Evolutionary conservation across 2,329 filamentous ascomycete genomes (phyloP), one percentile per base, ranked within the genome.

Genomic region (Xylariomycetidae sp.): DNA sequence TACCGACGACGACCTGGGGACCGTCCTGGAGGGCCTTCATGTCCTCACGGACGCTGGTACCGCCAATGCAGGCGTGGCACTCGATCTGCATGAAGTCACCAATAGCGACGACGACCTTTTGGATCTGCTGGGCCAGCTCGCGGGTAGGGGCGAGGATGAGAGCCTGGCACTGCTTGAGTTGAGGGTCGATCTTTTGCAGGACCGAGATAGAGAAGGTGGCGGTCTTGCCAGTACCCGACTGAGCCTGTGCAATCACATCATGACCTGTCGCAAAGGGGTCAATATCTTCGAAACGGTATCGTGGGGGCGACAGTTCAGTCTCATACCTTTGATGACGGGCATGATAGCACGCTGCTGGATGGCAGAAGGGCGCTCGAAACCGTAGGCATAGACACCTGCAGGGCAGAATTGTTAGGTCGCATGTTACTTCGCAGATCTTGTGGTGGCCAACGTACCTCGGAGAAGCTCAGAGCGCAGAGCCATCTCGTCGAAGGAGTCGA

Each of bases 341-440:
- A 96, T 94, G 70, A 98, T 98, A 57, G 92, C 92, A 63, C 93
- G 90, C 83, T 95, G 88, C 84, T 98, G 92, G 57, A 98, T 98
- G 65, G 92, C 90, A 72, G 92, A 98, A 47, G 92, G 92, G 54
- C 92, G 89, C 81, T 98, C 92, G 75, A 98, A 98, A 85, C 92
- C 92, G 68, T 98, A 98, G 65, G 92, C 92, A 69, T 96, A 98
- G 67, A 98, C 87, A 74, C 85, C 80, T 83, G 57, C 34, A n/a
- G n/a, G n/a, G n/a, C n/a, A 16, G 29, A 29, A 22, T 35, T 39
- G 42, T 44, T 36, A 43, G 42, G 19, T 26, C 29, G 10, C 18
- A 25, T 26, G 14, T n/a, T 22, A 23, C 22, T 18, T 17, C 38
- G 43, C 39, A 38, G 38, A 36, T 25, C 24, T n/a, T n/a, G n/a